phyloP scores from a whole-genome alignment of 192 early-diverging fungal genomes.

The Coemansia sp. region DNA sequence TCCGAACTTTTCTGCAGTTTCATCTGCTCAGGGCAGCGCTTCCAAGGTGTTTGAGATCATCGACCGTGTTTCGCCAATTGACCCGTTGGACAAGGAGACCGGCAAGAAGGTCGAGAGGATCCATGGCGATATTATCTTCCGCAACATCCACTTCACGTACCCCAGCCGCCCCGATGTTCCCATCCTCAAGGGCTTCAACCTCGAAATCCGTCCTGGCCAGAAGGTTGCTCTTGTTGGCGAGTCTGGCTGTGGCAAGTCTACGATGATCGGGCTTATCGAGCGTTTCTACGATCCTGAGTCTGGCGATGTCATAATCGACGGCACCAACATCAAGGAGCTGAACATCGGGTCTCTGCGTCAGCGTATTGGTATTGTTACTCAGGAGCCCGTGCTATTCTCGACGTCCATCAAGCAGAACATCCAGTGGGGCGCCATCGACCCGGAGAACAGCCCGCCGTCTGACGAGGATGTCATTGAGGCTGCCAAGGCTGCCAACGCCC shows the following conservation, averaged over 20 bases:
- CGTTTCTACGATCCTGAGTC: conserved; percentile 74
- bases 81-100: conserved; percentile 48
- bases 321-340: conserved; percentile 66
- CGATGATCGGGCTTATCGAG: conserved; percentile 77
- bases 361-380: conserved; percentile 84
- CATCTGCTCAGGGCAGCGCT: conserved; percentile 75
- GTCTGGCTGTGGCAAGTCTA: conserved; percentile 85
- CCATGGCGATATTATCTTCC: conserved; percentile 71
- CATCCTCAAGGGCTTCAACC: conserved; percentile 71
- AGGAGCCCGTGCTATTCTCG: conserved; percentile 89
- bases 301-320: conserved; percentile 71
- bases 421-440: conserved; percentile 59
- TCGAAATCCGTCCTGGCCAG: conserved; percentile 73
- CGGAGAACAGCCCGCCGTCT: conserved; percentile 57
- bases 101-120: conserved; percentile 47
- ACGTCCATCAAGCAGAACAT: conserved; percentile 79
- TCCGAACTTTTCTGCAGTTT: conserved; percentile 69
- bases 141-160: conserved; percentile 80
- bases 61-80: conserved; percentile 77
- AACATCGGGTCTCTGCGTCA: conserved; percentile 79
- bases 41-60: conserved; percentile 77
- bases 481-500: conserved; percentile 67
- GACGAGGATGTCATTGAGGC: conserved; percentile 71
- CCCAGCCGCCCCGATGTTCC: conserved; percentile 77
- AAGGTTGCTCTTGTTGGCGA: conserved; percentile 90